These are phyloP conservation scores for Globisporangium okanoganense DNA, from an alignment of 352 stramenopile species.

Conservation along the genomic window DNA sequence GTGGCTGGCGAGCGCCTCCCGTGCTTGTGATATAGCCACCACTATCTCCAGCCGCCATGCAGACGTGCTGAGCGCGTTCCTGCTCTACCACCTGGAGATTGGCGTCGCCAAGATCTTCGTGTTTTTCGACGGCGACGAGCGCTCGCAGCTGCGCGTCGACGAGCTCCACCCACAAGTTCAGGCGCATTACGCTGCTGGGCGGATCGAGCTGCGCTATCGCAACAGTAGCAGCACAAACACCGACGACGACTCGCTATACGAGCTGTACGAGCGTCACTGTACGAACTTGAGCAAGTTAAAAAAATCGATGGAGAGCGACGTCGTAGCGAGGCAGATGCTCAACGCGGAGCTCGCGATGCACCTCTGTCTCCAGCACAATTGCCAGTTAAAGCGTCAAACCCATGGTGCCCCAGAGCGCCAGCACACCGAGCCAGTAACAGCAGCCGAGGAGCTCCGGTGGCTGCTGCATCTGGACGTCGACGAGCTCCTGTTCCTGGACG, in stretches of 20 bases:
- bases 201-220: constrained; percentile 25
- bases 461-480: constrained; percentile 39
- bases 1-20: constrained; percentile 20
- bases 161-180: constrained; percentile 17
- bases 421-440: background rate
- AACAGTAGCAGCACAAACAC: background rate
- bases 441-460: constrained; percentile 19
- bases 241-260: background rate
- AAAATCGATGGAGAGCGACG: constrained; percentile 12
- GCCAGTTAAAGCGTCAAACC: background rate
- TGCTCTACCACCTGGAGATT: constrained; percentile 34
- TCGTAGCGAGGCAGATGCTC: constrained; percentile 29
- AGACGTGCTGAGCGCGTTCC: constrained; percentile 28
- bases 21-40: background rate
- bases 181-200: constrained; percentile 7
- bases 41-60: constrained; percentile 11
- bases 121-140: constrained; percentile 28
- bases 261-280: background rate
- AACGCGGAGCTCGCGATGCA: constrained; percentile 31
- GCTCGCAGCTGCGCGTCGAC: constrained; percentile 12
- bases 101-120: constrained; percentile 32
- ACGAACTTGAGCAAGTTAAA: constrained; percentile 5
- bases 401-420: background rate
- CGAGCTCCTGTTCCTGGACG: constrained; percentile 31
- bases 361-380: constrained; percentile 16